phyloP scores from a whole-genome alignment of 768 basidiomycete species.

The Phanerodontia chrysosporium region DNA sequence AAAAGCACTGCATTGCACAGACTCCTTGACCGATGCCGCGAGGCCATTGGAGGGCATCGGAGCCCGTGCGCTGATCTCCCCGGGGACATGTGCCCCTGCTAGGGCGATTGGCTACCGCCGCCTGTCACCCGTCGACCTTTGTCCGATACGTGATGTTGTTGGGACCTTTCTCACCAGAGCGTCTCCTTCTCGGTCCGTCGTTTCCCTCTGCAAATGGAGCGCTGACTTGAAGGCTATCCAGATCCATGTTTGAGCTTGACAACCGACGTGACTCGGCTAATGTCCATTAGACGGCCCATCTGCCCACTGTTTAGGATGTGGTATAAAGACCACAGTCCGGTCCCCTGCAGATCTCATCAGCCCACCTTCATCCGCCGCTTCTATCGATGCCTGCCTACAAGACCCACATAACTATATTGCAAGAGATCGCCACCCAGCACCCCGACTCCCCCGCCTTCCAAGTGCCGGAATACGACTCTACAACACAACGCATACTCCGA shows the following conservation, averaged over 20 bases:
- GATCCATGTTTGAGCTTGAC: conserved; percentile 17
- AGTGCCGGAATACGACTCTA: conserved; percentile 45
- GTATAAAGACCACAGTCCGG: conserved; percentile 16
- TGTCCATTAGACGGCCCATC: neutral
- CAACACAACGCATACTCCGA: conserved; percentile 37
- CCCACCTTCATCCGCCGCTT: conserved; percentile 8
- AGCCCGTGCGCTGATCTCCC: conserved; percentile 10
- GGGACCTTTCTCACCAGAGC: neutral
- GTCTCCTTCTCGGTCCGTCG: conserved; percentile 10
- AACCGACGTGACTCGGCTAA: conserved; percentile 14
- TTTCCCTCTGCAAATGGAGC: conserved; percentile 9
- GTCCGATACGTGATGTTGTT: conserved; percentile 2
- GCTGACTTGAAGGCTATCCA: conserved; percentile 17
- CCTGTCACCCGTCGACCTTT: conserved; percentile 10
- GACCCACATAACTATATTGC: conserved; percentile 59
- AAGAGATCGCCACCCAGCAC: conserved; percentile 47
- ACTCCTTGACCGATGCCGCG: conserved; percentile 2
- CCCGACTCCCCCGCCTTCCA: conserved; percentile 55
- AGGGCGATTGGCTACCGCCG: conserved; percentile 14
- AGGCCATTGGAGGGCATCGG: conserved; percentile 1
- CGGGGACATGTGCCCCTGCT: conserved; percentile 1
- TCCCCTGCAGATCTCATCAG: conserved; percentile 2
- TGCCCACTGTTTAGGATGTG: neutral
- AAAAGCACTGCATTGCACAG: conserved; percentile 12
- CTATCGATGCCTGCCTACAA: conserved; percentile 20